A percentile compares a stretch with the other conserved stretches of the same genome.
Conservation (phyloP, 305 asterid species). For the Fraxinus latifolia region DNA sequence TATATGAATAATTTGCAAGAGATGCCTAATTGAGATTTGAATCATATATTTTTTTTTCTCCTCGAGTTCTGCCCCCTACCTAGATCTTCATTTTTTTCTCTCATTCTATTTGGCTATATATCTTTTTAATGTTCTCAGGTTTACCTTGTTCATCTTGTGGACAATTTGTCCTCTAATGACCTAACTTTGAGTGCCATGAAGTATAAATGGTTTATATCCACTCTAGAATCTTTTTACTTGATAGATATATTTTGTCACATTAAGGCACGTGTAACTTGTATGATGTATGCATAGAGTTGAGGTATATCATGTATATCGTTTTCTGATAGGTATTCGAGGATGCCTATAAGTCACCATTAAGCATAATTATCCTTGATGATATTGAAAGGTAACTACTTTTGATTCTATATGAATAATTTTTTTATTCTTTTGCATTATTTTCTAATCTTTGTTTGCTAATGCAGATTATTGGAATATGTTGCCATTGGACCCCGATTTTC, state of each 20-base stretch:
- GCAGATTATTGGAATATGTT: slow-evolving; percentile 86
- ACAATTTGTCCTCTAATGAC: not conserved
- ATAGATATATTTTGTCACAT: not conserved
- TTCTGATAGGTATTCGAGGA: slow-evolving; percentile 84
- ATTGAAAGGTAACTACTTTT: slow-evolving; percentile 72
- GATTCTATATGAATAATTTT: slow-evolving; percentile 23
- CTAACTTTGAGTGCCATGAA: not conserved
- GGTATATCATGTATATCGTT: slow-evolving; percentile 22
- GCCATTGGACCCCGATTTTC: slow-evolving; percentile 97
- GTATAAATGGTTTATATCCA: not conserved
- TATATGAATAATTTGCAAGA: not conserved
- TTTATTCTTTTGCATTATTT: slow-evolving; percentile 20
- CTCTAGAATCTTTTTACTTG: not conserved
- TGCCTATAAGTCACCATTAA: slow-evolving; percentile 95
- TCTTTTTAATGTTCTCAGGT: not conserved
- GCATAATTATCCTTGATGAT: slow-evolving; percentile 86
- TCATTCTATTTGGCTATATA: not conserved
- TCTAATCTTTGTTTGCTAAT: slow-evolving; percentile 25
- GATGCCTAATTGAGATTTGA: not conserved
- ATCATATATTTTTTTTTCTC: not conserved
- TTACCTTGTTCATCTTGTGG: not conserved
- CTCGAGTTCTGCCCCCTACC: not conserved
- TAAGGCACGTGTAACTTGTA: not conserved
- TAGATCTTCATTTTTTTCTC: not conserved
- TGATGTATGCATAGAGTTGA: slow-evolving; percentile 19